These are phyloP conservation scores for Pilatotrama ljubarskyi DNA, from an alignment of 768 basidiomycete genomes.

Conservation along the genomic window DNA sequence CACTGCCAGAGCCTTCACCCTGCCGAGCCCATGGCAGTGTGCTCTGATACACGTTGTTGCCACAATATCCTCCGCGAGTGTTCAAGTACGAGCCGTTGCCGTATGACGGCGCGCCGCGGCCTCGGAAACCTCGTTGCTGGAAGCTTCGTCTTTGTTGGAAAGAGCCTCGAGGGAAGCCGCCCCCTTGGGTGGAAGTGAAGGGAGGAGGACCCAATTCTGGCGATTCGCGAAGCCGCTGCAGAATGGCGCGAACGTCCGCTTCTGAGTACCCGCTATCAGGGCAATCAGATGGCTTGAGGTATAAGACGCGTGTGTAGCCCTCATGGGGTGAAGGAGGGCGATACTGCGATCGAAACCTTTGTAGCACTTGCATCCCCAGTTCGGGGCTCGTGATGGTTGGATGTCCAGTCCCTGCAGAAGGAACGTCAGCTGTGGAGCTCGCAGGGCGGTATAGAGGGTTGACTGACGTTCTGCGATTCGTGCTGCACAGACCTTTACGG, in stretches of 20 bases:
- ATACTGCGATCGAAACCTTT: conserved; percentile 65
- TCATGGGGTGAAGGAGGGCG: conserved; percentile 55
- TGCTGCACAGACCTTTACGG: conserved; percentile 57
- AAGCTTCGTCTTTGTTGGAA: background rate
- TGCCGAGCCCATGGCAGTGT: conserved; percentile 10
- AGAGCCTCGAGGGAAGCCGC: background rate
- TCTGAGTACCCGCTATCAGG: conserved; percentile 48
- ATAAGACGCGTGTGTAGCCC: conserved; percentile 62
- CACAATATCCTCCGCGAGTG: background rate
- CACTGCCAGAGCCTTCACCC: background rate
- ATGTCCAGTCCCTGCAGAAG: conserved; percentile 58
- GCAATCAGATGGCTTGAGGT: conserved; percentile 38
- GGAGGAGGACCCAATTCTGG: conserved; percentile 12
- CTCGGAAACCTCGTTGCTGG: background rate
- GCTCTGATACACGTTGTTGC: background rate
- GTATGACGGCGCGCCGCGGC: background rate
- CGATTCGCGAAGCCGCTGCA: conserved; percentile 52
- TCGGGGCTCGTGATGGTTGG: conserved; percentile 71
- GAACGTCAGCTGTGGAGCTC: background rate
- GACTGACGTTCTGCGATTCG: conserved; percentile 61
- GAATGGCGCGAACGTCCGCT: conserved; percentile 51
- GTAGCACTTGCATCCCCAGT: conserved; percentile 60
- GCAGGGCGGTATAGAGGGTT: background rate
- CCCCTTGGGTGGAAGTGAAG: background rate
- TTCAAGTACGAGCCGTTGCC: background rate